Conservation (phyloP, 2,329 filamentous ascomycete genomes). For the Pestalotiopsis fici region DNA sequence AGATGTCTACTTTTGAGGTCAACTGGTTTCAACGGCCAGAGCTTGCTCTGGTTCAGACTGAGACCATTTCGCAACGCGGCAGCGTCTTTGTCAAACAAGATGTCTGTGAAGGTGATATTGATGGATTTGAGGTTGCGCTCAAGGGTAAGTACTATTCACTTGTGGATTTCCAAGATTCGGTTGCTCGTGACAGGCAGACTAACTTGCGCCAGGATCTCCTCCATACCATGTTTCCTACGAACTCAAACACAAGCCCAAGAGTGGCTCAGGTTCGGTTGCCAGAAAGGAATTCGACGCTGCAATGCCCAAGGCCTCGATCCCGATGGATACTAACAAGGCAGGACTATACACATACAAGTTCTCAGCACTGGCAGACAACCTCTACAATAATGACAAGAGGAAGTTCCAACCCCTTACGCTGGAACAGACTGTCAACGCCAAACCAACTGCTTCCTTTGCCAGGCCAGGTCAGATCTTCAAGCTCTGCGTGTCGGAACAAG, state of each 20-base stretch:
- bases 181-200: neutral
- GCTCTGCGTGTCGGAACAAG: constrained; percentile 85
- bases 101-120: constrained; percentile 93
- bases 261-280: constrained; percentile 65
- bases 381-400: constrained; percentile 75
- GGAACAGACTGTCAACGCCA: constrained; percentile 81
- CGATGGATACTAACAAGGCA: constrained; percentile 82
- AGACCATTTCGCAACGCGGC: constrained; percentile 54
- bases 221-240: constrained; percentile 86
- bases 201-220: constrained; percentile 58
- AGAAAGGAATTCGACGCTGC: constrained; percentile 77
- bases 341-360: constrained; percentile 88
- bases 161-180: neutral
- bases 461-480: constrained; percentile 93
- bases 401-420: constrained; percentile 69
- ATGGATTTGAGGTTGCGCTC: constrained; percentile 80
- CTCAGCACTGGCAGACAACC: constrained; percentile 76
- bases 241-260: constrained; percentile 69
- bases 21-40: constrained; percentile 83
- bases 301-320: constrained; percentile 73
- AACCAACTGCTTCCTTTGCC: constrained; percentile 78
- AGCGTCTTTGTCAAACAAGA: constrained; percentile 71
- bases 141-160: constrained; percentile 56
- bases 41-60: constrained; percentile 66
- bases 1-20: constrained; percentile 75